phyloP scores from a whole-genome alignment of 2,329 filamentous ascomycete genomes.

The Keithomyces neogunnii region DNA sequence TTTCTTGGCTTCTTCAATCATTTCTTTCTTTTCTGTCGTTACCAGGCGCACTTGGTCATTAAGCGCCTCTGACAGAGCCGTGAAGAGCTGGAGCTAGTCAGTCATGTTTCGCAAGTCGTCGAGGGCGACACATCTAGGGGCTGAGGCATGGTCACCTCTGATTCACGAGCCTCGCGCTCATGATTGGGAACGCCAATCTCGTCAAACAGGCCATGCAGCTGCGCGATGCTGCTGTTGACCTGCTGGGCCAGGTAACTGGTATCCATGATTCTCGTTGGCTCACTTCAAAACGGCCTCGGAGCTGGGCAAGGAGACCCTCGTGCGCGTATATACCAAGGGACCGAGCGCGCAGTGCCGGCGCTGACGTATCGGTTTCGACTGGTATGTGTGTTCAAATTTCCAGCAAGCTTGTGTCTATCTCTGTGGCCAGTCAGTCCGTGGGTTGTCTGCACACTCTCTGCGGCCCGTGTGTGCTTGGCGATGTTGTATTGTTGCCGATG shows the following conservation, averaged over 20 bases:
- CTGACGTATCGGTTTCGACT: background rate
- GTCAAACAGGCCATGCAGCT: slow-evolving; percentile 91
- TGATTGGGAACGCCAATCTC: slow-evolving; percentile 93
- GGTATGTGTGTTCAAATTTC: background rate
- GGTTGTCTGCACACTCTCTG: background rate
- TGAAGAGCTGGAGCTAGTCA: slow-evolving; percentile 59
- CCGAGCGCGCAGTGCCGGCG: background rate
- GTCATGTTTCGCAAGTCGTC: background rate
- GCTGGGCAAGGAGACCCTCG: background rate
- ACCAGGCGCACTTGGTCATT: slow-evolving; percentile 84
- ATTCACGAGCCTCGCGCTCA: slow-evolving; percentile 83
- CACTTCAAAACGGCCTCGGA: background rate
- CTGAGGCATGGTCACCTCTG: slow-evolving; percentile 53
- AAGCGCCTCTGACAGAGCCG: slow-evolving; percentile 82
- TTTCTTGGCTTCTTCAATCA: slow-evolving; percentile 82
- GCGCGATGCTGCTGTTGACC: slow-evolving; percentile 86
- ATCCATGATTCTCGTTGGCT: slow-evolving; percentile 52
- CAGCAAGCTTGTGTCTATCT: background rate
- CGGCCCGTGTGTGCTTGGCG: background rate
- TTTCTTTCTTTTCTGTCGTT: slow-evolving; percentile 76
- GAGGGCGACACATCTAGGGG: background rate
- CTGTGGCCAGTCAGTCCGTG: background rate
- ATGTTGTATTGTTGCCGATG: background rate
- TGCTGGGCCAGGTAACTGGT: slow-evolving; percentile 89
- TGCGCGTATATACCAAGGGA: background rate